phyloP scores from a whole-genome alignment of 1,284 basidiomycete species.

The Puccinia triticina region DNA sequence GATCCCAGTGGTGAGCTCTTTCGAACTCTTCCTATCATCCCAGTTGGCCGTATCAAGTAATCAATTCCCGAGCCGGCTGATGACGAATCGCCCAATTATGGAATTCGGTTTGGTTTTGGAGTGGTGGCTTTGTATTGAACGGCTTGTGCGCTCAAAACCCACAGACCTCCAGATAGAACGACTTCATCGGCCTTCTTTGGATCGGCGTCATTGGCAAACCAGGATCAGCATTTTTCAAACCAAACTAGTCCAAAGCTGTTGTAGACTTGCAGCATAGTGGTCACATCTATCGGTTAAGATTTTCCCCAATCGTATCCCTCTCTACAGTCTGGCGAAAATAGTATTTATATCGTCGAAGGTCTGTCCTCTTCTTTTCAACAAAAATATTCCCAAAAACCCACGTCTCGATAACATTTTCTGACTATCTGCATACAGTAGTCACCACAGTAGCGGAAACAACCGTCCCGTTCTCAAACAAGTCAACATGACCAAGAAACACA shows the following conservation, averaged over 20 bases:
- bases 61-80: background rate
- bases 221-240: background rate
- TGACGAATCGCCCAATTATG: background rate
- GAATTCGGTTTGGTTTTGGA: background rate
- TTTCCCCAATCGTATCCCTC: background rate
- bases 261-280: background rate
- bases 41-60: too few relatives aligned
- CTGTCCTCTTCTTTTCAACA: background rate
- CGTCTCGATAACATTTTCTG: background rate
- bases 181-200: background rate
- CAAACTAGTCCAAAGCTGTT: background rate
- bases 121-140: background rate
- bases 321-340: background rate
- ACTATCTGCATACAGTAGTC: background rate
- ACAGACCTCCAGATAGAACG: background rate
- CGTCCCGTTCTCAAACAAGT: background rate
- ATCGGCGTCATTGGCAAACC: background rate
- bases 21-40: too few relatives aligned
- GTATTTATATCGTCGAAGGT: background rate
- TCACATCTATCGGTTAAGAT: too few relatives aligned
- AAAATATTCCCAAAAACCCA: background rate
- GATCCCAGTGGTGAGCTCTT: too few relatives aligned
- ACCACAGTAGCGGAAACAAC: background rate
- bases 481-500: constrained; percentile 26
- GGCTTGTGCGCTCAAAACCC: background rate